Evolutionary conservation across 306 rosid genomes (phyloP), one percentile per base, ranked within the genome.

Genomic region (Ziziphus jujuba): DNA sequence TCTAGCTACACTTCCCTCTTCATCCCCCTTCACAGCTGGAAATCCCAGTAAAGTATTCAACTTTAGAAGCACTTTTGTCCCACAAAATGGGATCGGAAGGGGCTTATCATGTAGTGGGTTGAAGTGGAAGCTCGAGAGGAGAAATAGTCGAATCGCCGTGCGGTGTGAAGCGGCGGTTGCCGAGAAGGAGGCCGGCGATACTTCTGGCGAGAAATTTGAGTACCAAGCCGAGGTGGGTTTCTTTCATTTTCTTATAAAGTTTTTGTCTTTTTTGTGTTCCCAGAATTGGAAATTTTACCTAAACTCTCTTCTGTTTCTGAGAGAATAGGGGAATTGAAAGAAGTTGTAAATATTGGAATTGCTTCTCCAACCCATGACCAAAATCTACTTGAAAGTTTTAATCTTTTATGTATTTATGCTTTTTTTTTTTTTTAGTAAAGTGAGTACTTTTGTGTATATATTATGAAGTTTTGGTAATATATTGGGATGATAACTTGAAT

Each of bases 151-250:
- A 54, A 5, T 85, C 38, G 38, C 81, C 2, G 87, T 93, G 1
- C 84, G 91, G 21, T 90, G 99, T 36, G 99, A 85, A 43, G 95
- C 95, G 3, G 90, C 87, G 14, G 96, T 95, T 14, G 97, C 95
- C 0, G 97, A 95, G 61, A 87, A 80, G 54, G 99, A 88, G 59
- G 85, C 87, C n/a, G 70, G 89, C 9, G 92, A 89, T 58, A 12
- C 81, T 21, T 71, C 88, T 50, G 97, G 91, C 16, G 99, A 95
- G 71, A 87, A 87, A 81, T 90, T 80, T 34, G 92, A 95, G 82
- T 95, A 95, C 82, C 99, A 95, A 75, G 99, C 99, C 5, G 99
- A 95, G 96, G 99, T 95, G 78, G 63, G 86, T 75, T 15, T 78
- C 74, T 73, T 34, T 70, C 51, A 33, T 7, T 65, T 49, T 31